Base-by-base conservation (phyloP, 495 filamentous ascomycete species). In the Platismatia glauca region DNA sequence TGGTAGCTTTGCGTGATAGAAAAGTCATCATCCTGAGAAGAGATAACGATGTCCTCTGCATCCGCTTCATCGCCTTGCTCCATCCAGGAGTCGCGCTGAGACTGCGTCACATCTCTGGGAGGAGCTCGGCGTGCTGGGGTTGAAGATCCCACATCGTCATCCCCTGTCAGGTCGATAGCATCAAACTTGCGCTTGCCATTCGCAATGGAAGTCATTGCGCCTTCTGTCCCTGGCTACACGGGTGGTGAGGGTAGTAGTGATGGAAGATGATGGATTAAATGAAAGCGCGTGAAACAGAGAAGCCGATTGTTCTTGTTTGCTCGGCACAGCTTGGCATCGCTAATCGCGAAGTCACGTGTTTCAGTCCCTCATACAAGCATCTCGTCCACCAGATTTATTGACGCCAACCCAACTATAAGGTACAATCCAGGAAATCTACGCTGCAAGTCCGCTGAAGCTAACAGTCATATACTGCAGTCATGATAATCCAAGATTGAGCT, bases 101-200 rank as follows among this genome's bases (percentile, higher is more conserved):
- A 52, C 27, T 66, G 60, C 3, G 48, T 61, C 35, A 66, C 67
- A 56, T 72, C 60, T 13, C 61, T 55, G 18, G 61, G 61, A 22
- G 55, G 52, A 46, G 63, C 53, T 59, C 52, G 34, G 16, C 38
- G 18, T 39, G 31, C 33, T 37, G 37, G 58, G n/a, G 55, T 16
- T 24, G 64, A 18, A 34, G 48, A 52, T 20, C 34, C 29, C 43
- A 58, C 70, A 44, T 72, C 73, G 55, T 74, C 72, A 29, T 70
- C 73, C 66, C 79, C 79, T 34, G 76, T 80, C 22, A 81, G 72
- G 63, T 79, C 79, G 53, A 79, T 73, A 7, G 64, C 50, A 38
- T 60, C 61, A 29, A 59, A 38, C 33, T 52, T 64, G 43, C 65
- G 61, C 57, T 60, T 64, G 27, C 41, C 61, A 20, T 46, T 38